These are phyloP conservation scores for Termitomyces sp. DNA, from an alignment of 768 basidiomycete species.

Conservation along the genomic window DNA sequence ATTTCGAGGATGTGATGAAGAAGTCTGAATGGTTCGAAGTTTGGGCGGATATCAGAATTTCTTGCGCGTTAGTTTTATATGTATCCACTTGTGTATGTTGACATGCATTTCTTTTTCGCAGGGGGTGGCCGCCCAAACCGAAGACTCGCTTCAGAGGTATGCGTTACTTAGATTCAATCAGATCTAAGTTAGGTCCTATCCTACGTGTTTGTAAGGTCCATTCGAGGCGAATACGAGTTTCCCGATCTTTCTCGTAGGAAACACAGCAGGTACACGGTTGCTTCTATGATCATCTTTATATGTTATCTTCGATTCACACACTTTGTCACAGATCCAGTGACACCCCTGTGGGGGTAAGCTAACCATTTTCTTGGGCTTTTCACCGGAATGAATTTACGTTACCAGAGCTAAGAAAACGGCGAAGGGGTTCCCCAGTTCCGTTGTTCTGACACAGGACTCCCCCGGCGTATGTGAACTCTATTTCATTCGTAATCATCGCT, in stretches of 20 bases:
- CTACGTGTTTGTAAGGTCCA: slow-evolving; percentile 17
- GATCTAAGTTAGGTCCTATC: neutral
- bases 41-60: slow-evolving; percentile 24
- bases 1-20: slow-evolving; percentile 20
- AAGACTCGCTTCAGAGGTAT: slow-evolving; percentile 22
- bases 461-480: slow-evolving; percentile 28
- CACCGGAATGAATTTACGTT: no score
- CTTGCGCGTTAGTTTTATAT: slow-evolving; percentile 30
- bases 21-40: slow-evolving; percentile 28
- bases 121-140: slow-evolving; percentile 21
- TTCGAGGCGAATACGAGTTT: slow-evolving; percentile 27
- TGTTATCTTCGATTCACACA: neutral
- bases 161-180: neutral
- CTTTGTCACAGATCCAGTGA: slow-evolving; percentile 19
- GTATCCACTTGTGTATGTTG: no score
- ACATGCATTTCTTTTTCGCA: slow-evolving; percentile 2
- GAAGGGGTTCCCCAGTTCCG: slow-evolving; percentile 30
- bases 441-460: slow-evolving; percentile 40
- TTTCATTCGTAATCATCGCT: neutral
- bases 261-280: slow-evolving; percentile 23
- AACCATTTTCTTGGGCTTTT: neutral
- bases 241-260: slow-evolving; percentile 25
- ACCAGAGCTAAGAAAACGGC: slow-evolving; percentile 39
- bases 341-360: slow-evolving; percentile 22
- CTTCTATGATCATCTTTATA: neutral